Evolutionary conservation across 2,329 filamentous ascomycete genomes (phyloP).

Genomic region (Dactylonectria macrodidyma): DNA sequence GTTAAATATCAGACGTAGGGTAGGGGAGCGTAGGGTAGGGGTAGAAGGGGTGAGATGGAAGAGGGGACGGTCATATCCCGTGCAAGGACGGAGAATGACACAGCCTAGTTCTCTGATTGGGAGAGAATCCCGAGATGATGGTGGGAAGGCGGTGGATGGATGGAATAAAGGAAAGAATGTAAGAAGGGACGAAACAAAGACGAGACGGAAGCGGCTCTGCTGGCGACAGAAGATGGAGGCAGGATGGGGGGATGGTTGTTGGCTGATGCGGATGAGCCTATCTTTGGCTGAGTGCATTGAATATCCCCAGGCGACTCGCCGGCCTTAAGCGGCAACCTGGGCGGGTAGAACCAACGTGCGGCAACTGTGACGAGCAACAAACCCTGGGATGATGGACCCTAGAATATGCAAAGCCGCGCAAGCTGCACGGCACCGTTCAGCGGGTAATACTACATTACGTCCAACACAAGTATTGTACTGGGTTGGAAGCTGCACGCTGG

Average conservation of each 20-base stretch:
- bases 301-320: slow-evolving; percentile 16
- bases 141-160: neutral
- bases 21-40: slow-evolving; percentile 24
- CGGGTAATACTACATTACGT: neutral
- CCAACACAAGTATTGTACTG: too few species aligned
- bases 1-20: slow-evolving; percentile 7
- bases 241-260: neutral
- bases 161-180: neutral
- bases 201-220: neutral
- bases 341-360: neutral
- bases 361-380: neutral
- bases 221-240: neutral
- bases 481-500: too few species aligned
- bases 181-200: slow-evolving; percentile 1
- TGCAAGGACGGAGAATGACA: slow-evolving; percentile 11
- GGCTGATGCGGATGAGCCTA: neutral
- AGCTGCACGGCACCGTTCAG: neutral
- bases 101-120: slow-evolving; percentile 8
- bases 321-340: slow-evolving; percentile 8
- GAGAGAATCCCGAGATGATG: neutral
- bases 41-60: slow-evolving; percentile 7
- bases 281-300: neutral
- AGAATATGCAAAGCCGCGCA: neutral
- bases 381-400: slow-evolving; percentile 3
- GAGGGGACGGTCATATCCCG: slow-evolving; percentile 11